phyloP scores from a whole-genome alignment of 805 yeast genomes.

The Yarrowia bubula region DNA sequence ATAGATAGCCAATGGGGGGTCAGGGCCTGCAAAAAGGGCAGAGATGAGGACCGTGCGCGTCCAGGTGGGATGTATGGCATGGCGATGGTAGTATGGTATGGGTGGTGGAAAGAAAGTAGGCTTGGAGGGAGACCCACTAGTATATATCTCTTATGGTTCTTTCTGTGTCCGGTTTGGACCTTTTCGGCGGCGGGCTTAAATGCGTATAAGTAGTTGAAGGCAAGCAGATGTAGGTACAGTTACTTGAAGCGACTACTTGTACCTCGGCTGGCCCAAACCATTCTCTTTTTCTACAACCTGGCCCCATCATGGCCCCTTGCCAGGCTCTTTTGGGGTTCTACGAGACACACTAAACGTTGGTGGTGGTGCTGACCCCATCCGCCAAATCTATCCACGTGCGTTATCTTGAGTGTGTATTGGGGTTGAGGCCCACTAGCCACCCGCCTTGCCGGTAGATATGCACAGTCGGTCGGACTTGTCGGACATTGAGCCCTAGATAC shows the following conservation, averaged over 20 bases:
- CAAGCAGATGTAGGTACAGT: no score
- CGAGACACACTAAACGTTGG: no score
- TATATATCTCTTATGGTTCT: not conserved
- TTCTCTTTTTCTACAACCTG: no score
- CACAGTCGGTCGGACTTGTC: not conserved
- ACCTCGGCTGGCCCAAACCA: no score
- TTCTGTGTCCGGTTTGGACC: not conserved
- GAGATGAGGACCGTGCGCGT: not conserved
- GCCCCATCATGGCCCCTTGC: no score
- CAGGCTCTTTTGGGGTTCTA: no score
- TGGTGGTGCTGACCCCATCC: no score
- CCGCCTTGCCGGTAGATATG: no score
- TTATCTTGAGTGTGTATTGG: no score
- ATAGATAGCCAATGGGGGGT: not conserved
- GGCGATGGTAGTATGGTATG: not conserved
- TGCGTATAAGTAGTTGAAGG: not conserved
- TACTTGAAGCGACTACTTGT: no score
- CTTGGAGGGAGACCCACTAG: not conserved
- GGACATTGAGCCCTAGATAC: not conserved
- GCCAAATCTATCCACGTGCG: no score
- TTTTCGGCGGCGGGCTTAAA: not conserved
- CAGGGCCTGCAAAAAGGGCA: not conserved
- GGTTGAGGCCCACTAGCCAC: no score
- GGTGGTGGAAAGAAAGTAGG: not conserved
- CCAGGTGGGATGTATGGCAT: conserved; percentile 19